phyloP scores from a whole-genome alignment of 2,329 filamentous ascomycete species.

The Plectosphaerella plurivora region DNA sequence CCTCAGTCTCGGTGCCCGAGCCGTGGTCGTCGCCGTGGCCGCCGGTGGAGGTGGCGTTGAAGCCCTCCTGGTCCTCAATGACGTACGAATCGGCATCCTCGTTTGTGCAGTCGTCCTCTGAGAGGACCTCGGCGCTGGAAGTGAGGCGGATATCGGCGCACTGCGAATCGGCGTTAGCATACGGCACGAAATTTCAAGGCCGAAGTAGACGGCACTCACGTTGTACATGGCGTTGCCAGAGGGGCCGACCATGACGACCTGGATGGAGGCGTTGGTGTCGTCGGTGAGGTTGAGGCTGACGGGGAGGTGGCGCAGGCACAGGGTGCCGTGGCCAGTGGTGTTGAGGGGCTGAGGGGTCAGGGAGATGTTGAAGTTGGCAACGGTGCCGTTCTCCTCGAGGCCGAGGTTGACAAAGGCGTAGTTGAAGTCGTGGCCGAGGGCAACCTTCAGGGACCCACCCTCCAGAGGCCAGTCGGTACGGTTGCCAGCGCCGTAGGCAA shows the following conservation, averaged over 20 bases:
- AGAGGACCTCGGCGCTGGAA: conserved; percentile 38
- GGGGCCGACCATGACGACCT: conserved; percentile 62
- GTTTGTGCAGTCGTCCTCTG: conserved; percentile 51
- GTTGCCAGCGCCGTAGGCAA: conserved; percentile 37
- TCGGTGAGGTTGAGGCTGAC: conserved; percentile 50
- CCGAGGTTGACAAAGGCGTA: conserved; percentile 52
- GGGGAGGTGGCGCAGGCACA: conserved; percentile 59
- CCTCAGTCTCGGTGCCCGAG: conserved; percentile 3
- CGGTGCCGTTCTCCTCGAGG: conserved; percentile 33
- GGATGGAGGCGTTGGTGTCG: conserved; percentile 61
- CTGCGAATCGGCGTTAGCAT: conserved; percentile 27
- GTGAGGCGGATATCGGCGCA: conserved; percentile 72
- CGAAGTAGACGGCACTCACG: conserved; percentile 38
- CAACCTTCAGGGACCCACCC: conserved; percentile 42
- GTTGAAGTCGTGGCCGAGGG: conserved; percentile 47
- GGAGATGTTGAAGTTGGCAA: conserved; percentile 64
- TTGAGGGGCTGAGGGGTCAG: conserved; percentile 56
- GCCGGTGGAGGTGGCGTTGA: conserved; percentile 42
- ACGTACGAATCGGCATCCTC: conserved; percentile 41
- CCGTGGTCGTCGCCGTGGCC: conserved; percentile 46
- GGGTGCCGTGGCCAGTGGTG: conserved; percentile 55
- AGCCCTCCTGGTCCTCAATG: conserved; percentile 22
- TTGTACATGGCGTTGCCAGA: conserved; percentile 62
- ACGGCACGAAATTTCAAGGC: background rate
- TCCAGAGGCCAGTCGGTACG: conserved; percentile 49